phyloP scores from a whole-genome alignment of 306 rosid species.

The Crotalaria pallida region DNA sequence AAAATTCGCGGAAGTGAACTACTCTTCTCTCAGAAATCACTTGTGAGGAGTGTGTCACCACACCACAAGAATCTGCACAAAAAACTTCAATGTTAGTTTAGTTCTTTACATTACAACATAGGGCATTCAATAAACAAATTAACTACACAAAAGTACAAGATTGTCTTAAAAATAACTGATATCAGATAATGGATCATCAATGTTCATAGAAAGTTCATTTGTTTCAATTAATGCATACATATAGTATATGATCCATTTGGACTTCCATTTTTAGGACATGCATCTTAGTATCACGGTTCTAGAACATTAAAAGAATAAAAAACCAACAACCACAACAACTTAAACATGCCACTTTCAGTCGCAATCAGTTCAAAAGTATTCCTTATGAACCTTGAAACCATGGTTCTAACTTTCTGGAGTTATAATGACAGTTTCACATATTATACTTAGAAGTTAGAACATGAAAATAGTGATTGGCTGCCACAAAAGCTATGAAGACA shows the following conservation, averaged over 20 bases:
- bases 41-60: constrained; percentile 6
- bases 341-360: neutral
- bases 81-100: constrained; percentile 26
- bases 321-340: no score
- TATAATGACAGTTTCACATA: neutral
- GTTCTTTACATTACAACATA: constrained; percentile 19
- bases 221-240: neutral
- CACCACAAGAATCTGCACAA: constrained; percentile 34
- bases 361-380: neutral
- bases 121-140: neutral
- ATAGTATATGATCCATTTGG: neutral
- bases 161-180: neutral
- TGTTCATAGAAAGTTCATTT: neutral
- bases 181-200: neutral
- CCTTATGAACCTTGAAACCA: constrained; percentile 4
- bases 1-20: constrained; percentile 3
- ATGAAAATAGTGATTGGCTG: neutral
- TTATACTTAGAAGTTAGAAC: neutral
- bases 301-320: neutral
- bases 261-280: neutral
- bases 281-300: constrained; percentile 8
- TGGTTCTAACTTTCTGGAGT: neutral
- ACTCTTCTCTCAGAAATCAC: constrained; percentile 3
- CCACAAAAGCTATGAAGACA: constrained; percentile 3
- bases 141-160: neutral